phyloP scores from a whole-genome alignment of 441 rosid genomes.

The Croton setiger region DNA sequence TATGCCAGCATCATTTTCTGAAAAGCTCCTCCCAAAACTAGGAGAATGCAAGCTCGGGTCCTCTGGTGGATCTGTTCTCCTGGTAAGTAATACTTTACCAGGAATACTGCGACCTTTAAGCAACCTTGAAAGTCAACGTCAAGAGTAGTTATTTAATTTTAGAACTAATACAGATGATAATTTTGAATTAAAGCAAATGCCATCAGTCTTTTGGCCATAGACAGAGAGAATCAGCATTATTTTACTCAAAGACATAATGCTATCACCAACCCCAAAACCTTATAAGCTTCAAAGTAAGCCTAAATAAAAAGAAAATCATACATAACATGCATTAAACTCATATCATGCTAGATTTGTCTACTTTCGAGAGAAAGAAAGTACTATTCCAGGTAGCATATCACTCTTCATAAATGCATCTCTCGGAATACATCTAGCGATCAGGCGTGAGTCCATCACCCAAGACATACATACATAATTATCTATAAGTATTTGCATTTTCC shows the following conservation, averaged over 20 bases:
- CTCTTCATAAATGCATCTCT: background rate
- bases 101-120: conserved; percentile 94
- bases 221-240: background rate
- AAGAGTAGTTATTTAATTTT: background rate
- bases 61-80: conserved; percentile 64
- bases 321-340: background rate
- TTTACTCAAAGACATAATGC: conserved; percentile 1
- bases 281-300: background rate
- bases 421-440: too few species aligned
- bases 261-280: background rate
- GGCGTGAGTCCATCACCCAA: too few species aligned
- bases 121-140: conserved; percentile 39
- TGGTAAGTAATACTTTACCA: conserved; percentile 76
- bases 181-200: background rate
- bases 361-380: background rate
- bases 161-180: background rate
- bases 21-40: conserved; percentile 61
- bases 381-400: background rate
- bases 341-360: background rate
- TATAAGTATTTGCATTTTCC: too few species aligned
- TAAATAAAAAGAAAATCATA: background rate
- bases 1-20: conserved; percentile 70
- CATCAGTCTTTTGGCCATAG: too few species aligned
- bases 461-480: too few species aligned
- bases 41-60: conserved; percentile 50